phyloP scores from a whole-genome alignment of 495 filamentous ascomycete genomes.

The Penicillium malachiteum region DNA sequence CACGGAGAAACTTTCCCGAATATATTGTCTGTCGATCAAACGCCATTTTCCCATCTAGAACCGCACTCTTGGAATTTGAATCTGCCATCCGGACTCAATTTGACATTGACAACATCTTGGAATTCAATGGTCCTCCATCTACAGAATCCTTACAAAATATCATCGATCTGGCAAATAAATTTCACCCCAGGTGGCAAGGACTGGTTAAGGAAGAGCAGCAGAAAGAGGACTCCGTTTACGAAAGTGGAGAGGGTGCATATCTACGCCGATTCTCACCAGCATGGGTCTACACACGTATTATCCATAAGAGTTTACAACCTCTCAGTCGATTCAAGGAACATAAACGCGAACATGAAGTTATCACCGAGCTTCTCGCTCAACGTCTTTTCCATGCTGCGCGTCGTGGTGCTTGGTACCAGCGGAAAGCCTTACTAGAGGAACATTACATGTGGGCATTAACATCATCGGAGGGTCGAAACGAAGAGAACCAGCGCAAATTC shows the following conservation, averaged over 20 bases:
- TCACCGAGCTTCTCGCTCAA: conserved; percentile 76
- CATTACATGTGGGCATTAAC: conserved; percentile 79
- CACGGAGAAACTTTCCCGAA: conserved; percentile 79
- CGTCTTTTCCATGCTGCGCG: conserved; percentile 80
- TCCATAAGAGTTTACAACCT: conserved; percentile 83
- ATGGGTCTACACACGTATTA: conserved; percentile 90
- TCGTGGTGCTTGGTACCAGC: conserved; percentile 92
- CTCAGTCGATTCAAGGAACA: conserved; percentile 81
- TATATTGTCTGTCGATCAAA: conserved; percentile 89
- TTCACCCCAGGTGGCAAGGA: conserved; percentile 76
- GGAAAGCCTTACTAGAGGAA: conserved; percentile 91
- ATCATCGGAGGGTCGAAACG: conserved; percentile 47
- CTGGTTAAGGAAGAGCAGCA: conserved; percentile 74
- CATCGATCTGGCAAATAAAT: conserved; percentile 67
- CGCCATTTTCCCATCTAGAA: conserved; percentile 80
- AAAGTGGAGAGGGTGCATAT: conserved; percentile 85
- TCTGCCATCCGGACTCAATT: conserved; percentile 80
- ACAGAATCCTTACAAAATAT: conserved; percentile 65
- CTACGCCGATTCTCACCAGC: conserved; percentile 87
- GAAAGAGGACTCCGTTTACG: conserved; percentile 78
- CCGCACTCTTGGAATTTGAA: conserved; percentile 83
- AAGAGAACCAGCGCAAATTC: conserved; percentile 70
- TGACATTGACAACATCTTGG: conserved; percentile 77
- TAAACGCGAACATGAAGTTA: conserved; percentile 69
- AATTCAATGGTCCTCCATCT: conserved; percentile 73